Evolutionary conservation across 1,139 yeast genomes (phyloP), one percentile per base, ranked within the genome.

Genomic region (Debaryomyces robertsiae): DNA sequence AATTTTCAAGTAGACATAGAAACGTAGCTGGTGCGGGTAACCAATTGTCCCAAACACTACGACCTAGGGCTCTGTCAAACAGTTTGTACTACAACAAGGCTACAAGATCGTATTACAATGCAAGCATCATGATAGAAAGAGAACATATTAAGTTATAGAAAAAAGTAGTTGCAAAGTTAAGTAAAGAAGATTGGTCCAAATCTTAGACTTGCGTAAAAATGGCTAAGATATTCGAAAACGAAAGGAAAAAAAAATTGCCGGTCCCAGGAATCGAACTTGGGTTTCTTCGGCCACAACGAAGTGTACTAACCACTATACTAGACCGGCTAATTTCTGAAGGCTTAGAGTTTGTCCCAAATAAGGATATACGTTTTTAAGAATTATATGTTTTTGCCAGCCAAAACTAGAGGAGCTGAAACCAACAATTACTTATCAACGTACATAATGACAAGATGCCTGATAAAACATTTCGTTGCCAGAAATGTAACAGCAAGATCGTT

Each of bases 221-320:
- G n/a, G n/a, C n/a, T n/a, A n/a, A n/a, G n/a, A n/a, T n/a, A 19
- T 19, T 19, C 5, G 22, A 19, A 19, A 19, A n/a, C n/a, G 7
- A 19, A 6, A 19, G 22, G 7, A 40, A 49, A 57, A 54, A 54
- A 52, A 44, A 42, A 19, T 22, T 65, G 69, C 70, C 68, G 69
- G 63, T 61, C 67, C 70, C 70, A 64, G 69, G 69, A 65, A 65
- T 65, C 71, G 70, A 65, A 67, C 71, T 59, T 67, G 71, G 71
- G 72, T 65, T 58, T 59, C 64, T 57, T 65, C 70, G 67, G 71
- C 71, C 72, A 66, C 71, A 66, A 66, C 67, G 70, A 65, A 57
- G 64, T 63, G 71, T 66, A 66, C 71, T 65, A 50, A 65, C 71
- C 71, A 65, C 71, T 65, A 65, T 65, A 65, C 71, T 60, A 65